phyloP scores from a whole-genome alignment of 1,139 yeast genomes.

The Yamadazyma diospyri region DNA sequence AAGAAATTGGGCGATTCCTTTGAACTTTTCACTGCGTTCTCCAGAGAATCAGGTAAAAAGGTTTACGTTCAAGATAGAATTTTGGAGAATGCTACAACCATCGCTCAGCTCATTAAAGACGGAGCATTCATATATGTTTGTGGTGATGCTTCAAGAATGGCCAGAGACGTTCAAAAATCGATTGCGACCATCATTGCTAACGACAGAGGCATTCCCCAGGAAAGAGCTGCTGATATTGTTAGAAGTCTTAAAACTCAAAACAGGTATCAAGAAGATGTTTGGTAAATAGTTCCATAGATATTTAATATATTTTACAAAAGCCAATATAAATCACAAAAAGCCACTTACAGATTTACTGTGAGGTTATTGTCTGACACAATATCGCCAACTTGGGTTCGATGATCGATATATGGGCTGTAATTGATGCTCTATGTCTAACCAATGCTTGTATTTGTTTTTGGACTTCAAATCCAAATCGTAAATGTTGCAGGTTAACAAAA shows the following conservation, averaged over 20 bases:
- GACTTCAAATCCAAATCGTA: constrained; percentile 46
- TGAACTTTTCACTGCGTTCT: constrained; percentile 79
- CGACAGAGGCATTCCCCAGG: constrained; percentile 55
- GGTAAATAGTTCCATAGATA: constrained; percentile 44
- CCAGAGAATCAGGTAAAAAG: constrained; percentile 67
- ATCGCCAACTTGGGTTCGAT: constrained; percentile 34
- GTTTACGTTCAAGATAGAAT: constrained; percentile 86
- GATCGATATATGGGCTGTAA: constrained; percentile 35
- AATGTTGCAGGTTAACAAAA: constrained; percentile 35
- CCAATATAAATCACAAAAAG: too few relatives aligned
- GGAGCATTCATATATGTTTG: constrained; percentile 94
- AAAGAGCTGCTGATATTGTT: constrained; percentile 72
- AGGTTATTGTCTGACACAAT: constrained; percentile 20
- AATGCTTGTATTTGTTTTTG: constrained; percentile 37
- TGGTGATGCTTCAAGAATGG: constrained; percentile 97
- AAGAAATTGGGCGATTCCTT: constrained; percentile 62
- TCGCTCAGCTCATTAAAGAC: constrained; percentile 54
- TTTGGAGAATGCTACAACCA: constrained; percentile 51
- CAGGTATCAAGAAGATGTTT: constrained; percentile 95
- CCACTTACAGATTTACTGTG: not conserved
- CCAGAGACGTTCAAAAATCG: constrained; percentile 86
- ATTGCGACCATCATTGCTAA: constrained; percentile 60
- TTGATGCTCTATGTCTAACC: constrained; percentile 38
- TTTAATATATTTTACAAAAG: too few relatives aligned
- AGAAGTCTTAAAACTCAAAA: constrained; percentile 82